Base-by-base conservation (phyloP, 2,329 filamentous ascomycete species). In the Cadophora sp. region DNA sequence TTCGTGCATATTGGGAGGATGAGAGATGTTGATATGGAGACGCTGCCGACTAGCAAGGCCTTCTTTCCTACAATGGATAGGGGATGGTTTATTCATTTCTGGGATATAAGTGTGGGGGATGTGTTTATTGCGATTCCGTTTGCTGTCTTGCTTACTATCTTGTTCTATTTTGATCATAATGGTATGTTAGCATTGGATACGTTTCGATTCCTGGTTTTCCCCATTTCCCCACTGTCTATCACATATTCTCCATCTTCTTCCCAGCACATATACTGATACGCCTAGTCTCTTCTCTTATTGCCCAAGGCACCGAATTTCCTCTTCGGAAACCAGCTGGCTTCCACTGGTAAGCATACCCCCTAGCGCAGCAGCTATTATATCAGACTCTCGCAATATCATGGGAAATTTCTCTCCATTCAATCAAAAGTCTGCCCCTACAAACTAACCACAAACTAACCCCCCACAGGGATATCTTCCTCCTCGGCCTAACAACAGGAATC, bases 91-190 rank as follows among this genome's bases (percentile, higher is more conserved):
- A 87, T 97, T 30, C 83, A 88, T 69, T 95, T 97, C 74, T 96
- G 93, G 92, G 84, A 95, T 71, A 84, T 96, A 63, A 82, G 81
- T 55, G 87, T 91, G 6, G 85, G 84, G 0, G 89, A 96, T 65
- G 84, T 96, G 7, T 97, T 97, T 76, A 82, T 94, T 51, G 93
- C 94, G 1, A 85, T 96, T n/a, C 94, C 94, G 0, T 97, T 97
- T 80, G 93, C 92, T 0, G 75, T 96, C 41, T 82, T 97, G 1
- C 82, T 97, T 18, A 97, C 93, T 0, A 89, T 96, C 24, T 80
- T 97, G 4, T 97, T 97, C 77, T 96, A 91, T 81, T 96, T 96
- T 77, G 93, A 96, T 75, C 93, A 96, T 75, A 96, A 96, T 73
- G 90, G 90, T 92, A 81, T 68, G 81, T 59, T 3, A 47, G 9